phyloP scores from a whole-genome alignment of 441 rosid species.

The Adansonia madagascariensis region DNA sequence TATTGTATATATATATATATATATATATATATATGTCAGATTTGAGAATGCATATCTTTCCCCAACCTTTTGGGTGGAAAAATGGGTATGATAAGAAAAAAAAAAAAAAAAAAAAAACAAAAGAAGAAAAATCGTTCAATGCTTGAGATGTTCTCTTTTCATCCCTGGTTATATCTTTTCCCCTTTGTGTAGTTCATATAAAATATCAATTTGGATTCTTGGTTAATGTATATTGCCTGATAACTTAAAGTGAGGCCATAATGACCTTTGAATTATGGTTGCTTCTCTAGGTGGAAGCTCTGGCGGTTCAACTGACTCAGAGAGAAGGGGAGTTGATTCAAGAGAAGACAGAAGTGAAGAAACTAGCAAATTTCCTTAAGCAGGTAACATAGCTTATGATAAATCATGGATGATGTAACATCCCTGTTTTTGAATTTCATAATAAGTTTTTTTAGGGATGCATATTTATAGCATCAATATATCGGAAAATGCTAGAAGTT shows the following conservation, averaged over 20 bases:
- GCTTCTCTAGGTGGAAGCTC: slow-evolving; percentile 81
- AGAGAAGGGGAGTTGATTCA: slow-evolving; percentile 95
- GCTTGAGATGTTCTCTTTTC: neutral
- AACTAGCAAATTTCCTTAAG: slow-evolving; percentile 81
- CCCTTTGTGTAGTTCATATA: slow-evolving; percentile 7
- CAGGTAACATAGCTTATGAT: slow-evolving; percentile 56
- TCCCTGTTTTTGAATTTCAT: neutral
- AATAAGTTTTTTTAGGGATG: neutral
- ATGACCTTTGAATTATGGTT: slow-evolving; percentile 23
- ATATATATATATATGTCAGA: neutral
- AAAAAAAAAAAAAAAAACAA: neutral
- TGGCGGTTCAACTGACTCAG: slow-evolving; percentile 91
- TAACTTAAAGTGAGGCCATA: slow-evolving; percentile 21
- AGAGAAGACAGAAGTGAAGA: slow-evolving; percentile 96
- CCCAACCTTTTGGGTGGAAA: neutral
- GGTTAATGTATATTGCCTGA: slow-evolving; percentile 15
- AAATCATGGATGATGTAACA: neutral
- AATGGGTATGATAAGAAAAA: neutral
- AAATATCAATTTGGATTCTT: slow-evolving; percentile 8
- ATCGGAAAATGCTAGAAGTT: neutral
- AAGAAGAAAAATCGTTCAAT: neutral
- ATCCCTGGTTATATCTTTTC: slow-evolving; percentile 6
- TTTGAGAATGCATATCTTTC: neutral
- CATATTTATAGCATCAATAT: neutral
- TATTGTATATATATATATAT: neutral